phyloP scores from a whole-genome alignment of 1,139 yeast species.

The Scheffersomyces illinoinensis region DNA sequence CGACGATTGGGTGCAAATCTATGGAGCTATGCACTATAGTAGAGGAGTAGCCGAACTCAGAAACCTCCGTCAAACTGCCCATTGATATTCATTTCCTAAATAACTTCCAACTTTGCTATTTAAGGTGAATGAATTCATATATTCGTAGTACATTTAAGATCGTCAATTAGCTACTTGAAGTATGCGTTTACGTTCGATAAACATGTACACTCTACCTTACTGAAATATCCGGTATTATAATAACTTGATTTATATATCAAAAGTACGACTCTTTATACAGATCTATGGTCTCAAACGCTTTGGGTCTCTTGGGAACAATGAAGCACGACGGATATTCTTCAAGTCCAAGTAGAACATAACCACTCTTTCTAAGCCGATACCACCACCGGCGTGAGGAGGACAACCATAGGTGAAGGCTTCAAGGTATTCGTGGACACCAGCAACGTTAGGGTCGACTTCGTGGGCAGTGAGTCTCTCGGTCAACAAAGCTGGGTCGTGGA shows the following conservation, averaged over 20 bases:
- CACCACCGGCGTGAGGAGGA: conserved; percentile 99
- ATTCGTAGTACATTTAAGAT: no score
- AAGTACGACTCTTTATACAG: background rate
- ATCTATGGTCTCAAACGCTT: conserved; percentile 79
- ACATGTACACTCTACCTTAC: background rate
- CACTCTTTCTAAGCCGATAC: conserved; percentile 98
- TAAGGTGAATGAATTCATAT: no score
- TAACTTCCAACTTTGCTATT: no score
- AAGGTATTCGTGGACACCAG: conserved; percentile 87
- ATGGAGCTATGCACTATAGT: background rate
- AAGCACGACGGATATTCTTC: conserved; percentile 96
- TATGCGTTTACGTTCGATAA: no score
- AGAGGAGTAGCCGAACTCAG: background rate
- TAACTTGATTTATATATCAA: no score
- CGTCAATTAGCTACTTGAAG: no score
- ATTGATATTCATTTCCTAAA: no score
- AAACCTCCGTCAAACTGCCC: no score
- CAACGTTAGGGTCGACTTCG: conserved; percentile 76
- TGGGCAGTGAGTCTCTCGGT: conserved; percentile 79
- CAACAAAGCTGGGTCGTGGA: conserved; percentile 87
- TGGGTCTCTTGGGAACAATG: conserved; percentile 99
- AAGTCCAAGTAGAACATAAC: conserved; percentile 96
- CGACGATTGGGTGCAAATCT: background rate
- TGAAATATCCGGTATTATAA: no score
- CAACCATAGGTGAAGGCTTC: conserved; percentile 94